Conservation (phyloP, 495 filamentous ascomycete species). For the Xylaria telfairii region DNA sequence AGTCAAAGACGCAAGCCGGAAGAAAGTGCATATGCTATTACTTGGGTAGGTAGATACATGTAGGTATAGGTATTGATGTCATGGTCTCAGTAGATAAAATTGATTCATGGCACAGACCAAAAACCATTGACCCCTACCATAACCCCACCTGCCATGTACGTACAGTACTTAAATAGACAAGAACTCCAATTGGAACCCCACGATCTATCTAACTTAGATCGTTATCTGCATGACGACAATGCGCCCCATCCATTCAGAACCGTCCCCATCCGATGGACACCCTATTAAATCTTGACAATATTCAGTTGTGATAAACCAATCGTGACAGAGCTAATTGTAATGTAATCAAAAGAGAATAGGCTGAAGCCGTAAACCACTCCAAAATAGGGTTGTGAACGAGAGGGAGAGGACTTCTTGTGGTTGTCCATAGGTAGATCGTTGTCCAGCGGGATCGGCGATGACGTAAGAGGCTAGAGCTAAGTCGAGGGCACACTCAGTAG, state of each 20-base stretch:
- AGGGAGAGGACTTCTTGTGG: background rate
- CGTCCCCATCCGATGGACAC: background rate
- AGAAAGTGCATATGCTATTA: constrained; percentile 10
- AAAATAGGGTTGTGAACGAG: background rate
- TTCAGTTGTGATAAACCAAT: background rate
- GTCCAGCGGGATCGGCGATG: background rate
- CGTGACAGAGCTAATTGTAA: too few relatives aligned
- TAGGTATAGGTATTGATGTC: too few relatives aligned
- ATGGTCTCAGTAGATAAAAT: background rate
- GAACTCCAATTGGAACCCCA: constrained; percentile 8
- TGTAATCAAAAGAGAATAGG: background rate
- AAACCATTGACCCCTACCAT: background rate
- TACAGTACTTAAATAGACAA: background rate
- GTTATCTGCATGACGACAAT: background rate
- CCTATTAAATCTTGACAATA: background rate
- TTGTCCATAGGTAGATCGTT: background rate
- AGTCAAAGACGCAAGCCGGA: background rate
- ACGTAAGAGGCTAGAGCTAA: constrained; percentile 13
- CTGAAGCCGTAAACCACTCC: background rate
- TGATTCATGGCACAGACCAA: background rate
- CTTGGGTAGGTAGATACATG: too few relatives aligned
- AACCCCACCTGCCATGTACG: background rate
- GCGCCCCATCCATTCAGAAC: background rate
- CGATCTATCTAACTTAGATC: background rate
- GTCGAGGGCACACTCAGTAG: background rate